Base-by-base conservation (phyloP, 202 grass and related monocot genomes). In the Dendrocalamus latiflorus region DNA sequence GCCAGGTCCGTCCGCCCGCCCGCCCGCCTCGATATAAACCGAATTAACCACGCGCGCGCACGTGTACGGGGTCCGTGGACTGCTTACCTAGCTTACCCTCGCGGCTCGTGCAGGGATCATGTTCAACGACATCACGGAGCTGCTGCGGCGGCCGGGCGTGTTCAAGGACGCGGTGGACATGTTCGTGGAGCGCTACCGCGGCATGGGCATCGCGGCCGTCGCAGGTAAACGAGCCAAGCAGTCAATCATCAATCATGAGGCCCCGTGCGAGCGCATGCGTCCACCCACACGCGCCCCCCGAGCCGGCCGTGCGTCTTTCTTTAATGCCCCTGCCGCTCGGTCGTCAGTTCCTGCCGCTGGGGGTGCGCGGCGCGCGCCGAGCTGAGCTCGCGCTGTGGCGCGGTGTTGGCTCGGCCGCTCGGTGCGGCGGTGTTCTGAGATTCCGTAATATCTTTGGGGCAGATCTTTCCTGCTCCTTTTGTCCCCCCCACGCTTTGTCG, bases 71-170 rank as follows among this genome's bases (percentile, higher is more conserved):
- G 53, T 56, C 12, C 57, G 57, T 28, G 57, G 57, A 28, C 24
- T 12, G 9, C 1, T 4, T 14, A 1, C n/a, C 11, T 59, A 14
- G 22, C 54, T 59, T 1, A 26, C 56, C 22, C 22, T 59, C 22
- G 56, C n/a, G 20, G 11, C 33, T 4, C 20, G 8, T 24, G 86
- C 91, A 97, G 94, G 91, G 65, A 97, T 97, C 84, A 94, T 97
- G 91, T 97, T 97, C 88, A 94, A 94, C 84, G 91, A 97, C 77
- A 92, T 97, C 83, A 97, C 94, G 68, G 74, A 81, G 80, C 74
- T 97, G 81, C 86, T 97, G 80, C 94, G 90, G 47, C 86, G 76
- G 60, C 94, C 94, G 25, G 64, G 17, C 73, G 94, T 85, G 50
- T 94, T 97, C 90, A 91, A 89, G 81, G 91, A 88, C 83, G 87